Base-by-base conservation (phyloP, 768 basidiomycete genomes). In the Boletus fagicola region DNA sequence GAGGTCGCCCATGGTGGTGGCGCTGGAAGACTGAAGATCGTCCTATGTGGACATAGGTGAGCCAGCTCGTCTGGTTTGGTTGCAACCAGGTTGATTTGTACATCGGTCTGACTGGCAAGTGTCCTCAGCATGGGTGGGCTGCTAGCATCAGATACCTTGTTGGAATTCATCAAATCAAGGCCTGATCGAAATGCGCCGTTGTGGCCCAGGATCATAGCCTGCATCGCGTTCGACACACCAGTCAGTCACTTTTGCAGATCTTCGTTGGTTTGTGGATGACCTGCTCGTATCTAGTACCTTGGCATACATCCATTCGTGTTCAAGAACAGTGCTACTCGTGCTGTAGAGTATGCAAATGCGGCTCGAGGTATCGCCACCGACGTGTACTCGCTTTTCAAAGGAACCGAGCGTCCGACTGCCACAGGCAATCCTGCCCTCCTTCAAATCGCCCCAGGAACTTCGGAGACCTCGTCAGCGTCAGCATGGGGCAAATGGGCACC, bases 41-140 rank as follows among this genome's bases (percentile, higher is more conserved):
- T 94, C 4, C 77, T 97, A 8, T 94, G 94, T 68, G 94, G 94
- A 5, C 94, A 97, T 68, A 92, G 90, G 91, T 86, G 57, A 45
- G 78, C 63, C 43, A 9, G 22, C 13, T 28, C 30, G 30, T 43
- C 7, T 44, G 18, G n/a, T 13, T 30, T 22, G 33, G n/a, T 39
- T 16, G 11, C 15, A 26, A 7, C 24, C n/a, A n/a, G n/a, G 5
- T 43, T 20, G 7, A 30, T 18, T 38, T 10, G 45, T 36, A 22
- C 30, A 8, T 6, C 30, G n/a, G n/a, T 40, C 57, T 53, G 24
- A 58, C 28, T 35, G 40, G 35, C 28, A 35, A 4, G 31, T 49
- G n/a, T 56, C 49, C 44, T 16, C 64, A 95, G 94, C 68, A 97
- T 97, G 94, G 94, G 94, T 22, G 94, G 94, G 3, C 75, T 97